Evolutionary conservation across 139 green algal species (phyloP).

Genomic region (Picochlorum sp.): DNA sequence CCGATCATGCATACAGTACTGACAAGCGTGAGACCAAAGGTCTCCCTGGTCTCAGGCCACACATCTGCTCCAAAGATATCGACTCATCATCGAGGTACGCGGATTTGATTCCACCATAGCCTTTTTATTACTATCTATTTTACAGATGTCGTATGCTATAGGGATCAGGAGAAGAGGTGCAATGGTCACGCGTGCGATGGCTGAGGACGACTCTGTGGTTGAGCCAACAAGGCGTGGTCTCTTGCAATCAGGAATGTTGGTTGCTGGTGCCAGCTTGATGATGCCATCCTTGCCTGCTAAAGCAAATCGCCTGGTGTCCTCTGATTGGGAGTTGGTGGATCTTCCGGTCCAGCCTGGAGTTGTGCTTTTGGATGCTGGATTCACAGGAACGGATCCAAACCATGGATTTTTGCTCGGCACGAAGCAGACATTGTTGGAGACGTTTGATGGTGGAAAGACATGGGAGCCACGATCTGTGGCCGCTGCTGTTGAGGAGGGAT

Average conservation of each 20-base stretch:
- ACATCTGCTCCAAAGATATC: too few relatives aligned
- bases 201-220: not conserved
- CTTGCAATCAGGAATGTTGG: slow-evolving; percentile 15
- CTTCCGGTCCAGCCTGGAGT: slow-evolving; percentile 84
- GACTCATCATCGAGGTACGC: too few relatives aligned
- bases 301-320: slow-evolving; percentile 46
- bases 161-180: not conserved
- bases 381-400: slow-evolving; percentile 75
- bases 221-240: slow-evolving; percentile 9
- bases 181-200: slow-evolving; percentile 1
- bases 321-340: slow-evolving; percentile 59
- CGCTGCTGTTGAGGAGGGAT: slow-evolving; percentile 52
- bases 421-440: slow-evolving; percentile 95
- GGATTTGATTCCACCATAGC: too few relatives aligned
- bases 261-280: slow-evolving; percentile 2
- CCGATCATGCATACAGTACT: too few relatives aligned
- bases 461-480: slow-evolving; percentile 69
- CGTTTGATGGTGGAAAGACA: slow-evolving; percentile 87
- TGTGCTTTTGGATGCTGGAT: slow-evolving; percentile 93
- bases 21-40: too few relatives aligned
- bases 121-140: too few relatives aligned
- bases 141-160: too few relatives aligned
- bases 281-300: slow-evolving; percentile 17
- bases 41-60: too few relatives aligned
- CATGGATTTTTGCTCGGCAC: slow-evolving; percentile 96